Base-by-base conservation (phyloP, 768 basidiomycete species). In the Termitomyces sp. region DNA sequence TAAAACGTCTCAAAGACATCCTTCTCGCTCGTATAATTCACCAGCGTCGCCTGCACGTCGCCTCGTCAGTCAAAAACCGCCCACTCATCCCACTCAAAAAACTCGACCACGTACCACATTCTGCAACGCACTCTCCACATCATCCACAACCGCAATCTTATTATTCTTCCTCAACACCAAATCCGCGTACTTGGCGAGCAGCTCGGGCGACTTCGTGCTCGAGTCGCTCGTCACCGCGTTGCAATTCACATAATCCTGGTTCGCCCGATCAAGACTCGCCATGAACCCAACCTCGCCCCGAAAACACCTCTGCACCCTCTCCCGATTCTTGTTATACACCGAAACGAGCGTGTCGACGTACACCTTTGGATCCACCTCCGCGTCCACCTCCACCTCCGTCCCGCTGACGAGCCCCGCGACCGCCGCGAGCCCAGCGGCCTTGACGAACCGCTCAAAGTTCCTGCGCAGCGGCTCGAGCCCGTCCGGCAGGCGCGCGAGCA, bases 1-100 rank as follows among this genome's bases (percentile, higher is more conserved):
- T 99, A 98, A 81, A 96, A 98, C 18, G 91, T 91, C 70, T 96
- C 95, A 86, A 98, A 99, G 13, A 98, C 93, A 64, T 99, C 96
- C 78, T 97, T 97, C 79, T 98, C 95, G 70, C 95, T 93, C 66
- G 98, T 89, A 74, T 97, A 98, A 71, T 95, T 95, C 89, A 99
- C 97, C 51, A 98, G 77, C 14, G 92, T 81, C 95, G 98, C 97
- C 23, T 23, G 23, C n/a, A n/a, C n/a, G n/a, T n/a, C n/a, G n/a
- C n/a, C n/a, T n/a, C n/a, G n/a, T n/a, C n/a, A n/a, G n/a, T n/a
- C n/a, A n/a, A n/a, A n/a, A n/a, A n/a, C 23, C 23, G 23, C 23
- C 23, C 23, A 23, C 23, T 23, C 23, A n/a, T n/a, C n/a, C n/a
- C n/a, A n/a, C n/a, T n/a, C n/a, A n/a, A n/a, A n/a, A n/a, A n/a